These are phyloP conservation scores for Ormosia emarginata DNA, from an alignment of 306 rosid genomes.

Conservation along the genomic window DNA sequence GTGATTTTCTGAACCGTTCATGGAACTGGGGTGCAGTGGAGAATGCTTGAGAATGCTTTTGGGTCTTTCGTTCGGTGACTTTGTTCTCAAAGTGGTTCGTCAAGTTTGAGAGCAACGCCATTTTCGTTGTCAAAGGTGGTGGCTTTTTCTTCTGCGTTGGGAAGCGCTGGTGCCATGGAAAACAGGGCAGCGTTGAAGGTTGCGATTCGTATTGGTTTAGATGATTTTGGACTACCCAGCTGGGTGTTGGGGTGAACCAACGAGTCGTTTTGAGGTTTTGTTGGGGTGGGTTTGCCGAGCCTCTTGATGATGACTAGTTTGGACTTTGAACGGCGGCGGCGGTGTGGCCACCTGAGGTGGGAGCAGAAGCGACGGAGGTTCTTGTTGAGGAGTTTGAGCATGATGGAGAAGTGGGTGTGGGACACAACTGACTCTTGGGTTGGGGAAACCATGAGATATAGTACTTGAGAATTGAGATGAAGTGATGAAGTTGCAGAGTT, in stretches of 20 bases:
- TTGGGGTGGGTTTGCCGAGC: conserved; percentile 33
- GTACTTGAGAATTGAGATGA: no score
- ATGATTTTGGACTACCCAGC: conserved; percentile 18
- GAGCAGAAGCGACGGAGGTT: conserved; percentile 61
- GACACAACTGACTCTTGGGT: background rate
- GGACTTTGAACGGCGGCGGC: conserved; percentile 40
- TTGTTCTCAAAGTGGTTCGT: conserved; percentile 18
- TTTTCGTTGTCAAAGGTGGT: conserved; percentile 26
- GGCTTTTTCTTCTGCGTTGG: conserved; percentile 24
- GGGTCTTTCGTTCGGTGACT: conserved; percentile 47
- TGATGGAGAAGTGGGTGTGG: conserved; percentile 23
- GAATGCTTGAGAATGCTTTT: conserved; percentile 53
- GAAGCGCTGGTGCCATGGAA: conserved; percentile 63
- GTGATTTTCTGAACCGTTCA: conserved; percentile 3
- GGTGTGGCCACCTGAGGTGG: conserved; percentile 59
- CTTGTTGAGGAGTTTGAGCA: conserved; percentile 55
- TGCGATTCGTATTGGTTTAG: conserved; percentile 55
- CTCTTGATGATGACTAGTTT: conserved; percentile 41
- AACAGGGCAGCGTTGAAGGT: conserved; percentile 94
- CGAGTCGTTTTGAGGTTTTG: conserved; percentile 11
- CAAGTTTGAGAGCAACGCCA: background rate
- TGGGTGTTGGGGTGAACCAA: conserved; percentile 52
- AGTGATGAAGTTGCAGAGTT: background rate
- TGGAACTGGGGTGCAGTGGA: conserved; percentile 20
- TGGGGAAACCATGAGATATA: conserved; percentile 14